Conservation (phyloP, 163 green algal species). For the Prototheca cutis region DNA sequence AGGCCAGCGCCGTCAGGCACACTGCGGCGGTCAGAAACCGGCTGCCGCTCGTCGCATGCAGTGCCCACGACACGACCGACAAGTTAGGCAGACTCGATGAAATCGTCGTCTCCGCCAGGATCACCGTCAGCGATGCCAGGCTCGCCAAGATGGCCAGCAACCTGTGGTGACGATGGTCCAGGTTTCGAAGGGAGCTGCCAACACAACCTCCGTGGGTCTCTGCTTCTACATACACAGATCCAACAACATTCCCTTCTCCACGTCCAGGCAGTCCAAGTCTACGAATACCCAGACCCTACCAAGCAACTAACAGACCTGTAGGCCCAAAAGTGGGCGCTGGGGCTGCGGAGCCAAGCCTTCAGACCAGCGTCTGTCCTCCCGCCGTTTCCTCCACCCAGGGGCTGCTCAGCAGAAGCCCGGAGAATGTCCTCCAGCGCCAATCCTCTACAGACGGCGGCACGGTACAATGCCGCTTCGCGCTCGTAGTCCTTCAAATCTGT, state of each 20-base stretch:
- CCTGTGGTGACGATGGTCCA: no score
- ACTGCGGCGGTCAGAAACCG: conserved; percentile 26
- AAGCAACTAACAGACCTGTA: conserved; percentile 11
- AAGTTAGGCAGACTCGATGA: conserved; percentile 44
- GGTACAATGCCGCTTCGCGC: conserved; percentile 45
- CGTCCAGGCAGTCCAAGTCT: no score
- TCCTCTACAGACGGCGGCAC: conserved; percentile 42
- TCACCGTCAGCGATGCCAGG: conserved; percentile 33
- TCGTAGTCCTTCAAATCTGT: conserved; percentile 31
- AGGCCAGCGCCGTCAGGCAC: conserved; percentile 49
- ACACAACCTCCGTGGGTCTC: no score
- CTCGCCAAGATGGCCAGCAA: conserved; percentile 22
- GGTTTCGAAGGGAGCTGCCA: no score
- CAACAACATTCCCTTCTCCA: no score
- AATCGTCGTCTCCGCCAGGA: conserved; percentile 59
- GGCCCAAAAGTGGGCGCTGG: conserved; percentile 6
- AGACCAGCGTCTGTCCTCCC: not conserved
- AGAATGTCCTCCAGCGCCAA: conserved; percentile 6
- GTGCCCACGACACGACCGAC: conserved; percentile 38
- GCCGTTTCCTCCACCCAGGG: no score
- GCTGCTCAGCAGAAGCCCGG: no score
- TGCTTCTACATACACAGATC: no score
- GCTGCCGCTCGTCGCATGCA: conserved; percentile 21
- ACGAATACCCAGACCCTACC: no score
- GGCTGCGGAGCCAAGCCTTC: conserved; percentile 1